Conservation (phyloP, 176 grass and related monocot genomes). For the Poa pratensis region DNA sequence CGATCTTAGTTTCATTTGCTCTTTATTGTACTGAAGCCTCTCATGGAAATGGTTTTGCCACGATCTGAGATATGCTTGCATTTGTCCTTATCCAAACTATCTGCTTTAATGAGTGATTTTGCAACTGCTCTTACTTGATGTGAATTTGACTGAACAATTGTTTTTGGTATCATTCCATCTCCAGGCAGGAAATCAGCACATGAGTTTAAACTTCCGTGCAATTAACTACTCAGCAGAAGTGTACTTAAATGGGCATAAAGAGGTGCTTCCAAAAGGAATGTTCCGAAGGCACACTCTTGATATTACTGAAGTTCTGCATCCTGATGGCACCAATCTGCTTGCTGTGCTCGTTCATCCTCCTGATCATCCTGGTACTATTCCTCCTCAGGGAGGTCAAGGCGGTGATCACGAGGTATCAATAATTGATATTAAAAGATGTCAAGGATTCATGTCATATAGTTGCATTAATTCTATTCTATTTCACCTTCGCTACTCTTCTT, state of each 20-base stretch:
- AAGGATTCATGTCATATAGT: background rate
- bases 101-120: conserved; percentile 9
- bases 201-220: conserved; percentile 87
- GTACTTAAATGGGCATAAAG: conserved; percentile 85
- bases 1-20: conserved; percentile 21
- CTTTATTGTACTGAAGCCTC: conserved; percentile 15
- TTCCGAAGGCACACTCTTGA: conserved; percentile 87
- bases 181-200: conserved; percentile 76
- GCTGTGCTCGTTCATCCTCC: conserved; percentile 93
- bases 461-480: conserved; percentile 1
- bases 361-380: conserved; percentile 95
- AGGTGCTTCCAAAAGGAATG: conserved; percentile 94
- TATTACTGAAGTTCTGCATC: conserved; percentile 85
- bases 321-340: conserved; percentile 80
- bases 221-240: conserved; percentile 96
- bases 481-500: conserved; percentile 20
- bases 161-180: conserved; percentile 28
- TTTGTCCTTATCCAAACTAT: conserved; percentile 30
- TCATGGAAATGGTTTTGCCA: background rate
- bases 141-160: conserved; percentile 22
- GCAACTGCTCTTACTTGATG: conserved; percentile 21
- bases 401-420: conserved; percentile 85
- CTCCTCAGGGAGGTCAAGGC: conserved; percentile 84
- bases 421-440: background rate
- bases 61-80: background rate